phyloP scores from a whole-genome alignment of 169 alveolate genomes.

The Cryptosporidium canis region DNA sequence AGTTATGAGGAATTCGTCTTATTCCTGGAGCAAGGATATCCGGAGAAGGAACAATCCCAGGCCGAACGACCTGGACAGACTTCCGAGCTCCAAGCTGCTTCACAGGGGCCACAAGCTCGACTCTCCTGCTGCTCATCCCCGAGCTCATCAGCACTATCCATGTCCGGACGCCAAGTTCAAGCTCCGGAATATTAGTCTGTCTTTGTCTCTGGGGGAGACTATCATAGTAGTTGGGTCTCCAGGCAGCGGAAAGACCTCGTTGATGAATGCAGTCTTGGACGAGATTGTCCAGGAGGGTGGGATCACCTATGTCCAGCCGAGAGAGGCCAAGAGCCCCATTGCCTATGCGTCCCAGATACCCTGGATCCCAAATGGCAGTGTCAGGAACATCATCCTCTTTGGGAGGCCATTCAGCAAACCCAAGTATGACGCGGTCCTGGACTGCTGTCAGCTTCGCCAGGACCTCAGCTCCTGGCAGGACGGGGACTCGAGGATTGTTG shows the following conservation, averaged over 20 bases:
- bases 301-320: constrained; percentile 47
- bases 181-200: constrained; percentile 4
- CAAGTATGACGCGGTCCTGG: constrained; percentile 76
- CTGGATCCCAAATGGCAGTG: constrained; percentile 82
- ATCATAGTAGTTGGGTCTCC: constrained; percentile 75
- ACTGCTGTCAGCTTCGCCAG: constrained; percentile 75
- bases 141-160: too few species aligned
- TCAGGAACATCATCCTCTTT: constrained; percentile 83
- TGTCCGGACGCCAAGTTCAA: constrained; percentile 3
- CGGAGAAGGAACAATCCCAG: not conserved
- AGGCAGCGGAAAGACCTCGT: constrained; percentile 87
- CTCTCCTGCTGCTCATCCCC: not conserved
- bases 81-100: not conserved
- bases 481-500: constrained; percentile 83
- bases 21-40: constrained; percentile 40
- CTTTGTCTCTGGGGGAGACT: constrained; percentile 55
- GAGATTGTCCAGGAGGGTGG: constrained; percentile 70
- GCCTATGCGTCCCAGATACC: constrained; percentile 84
- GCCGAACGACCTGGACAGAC: not conserved
- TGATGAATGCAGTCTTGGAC: constrained; percentile 80
- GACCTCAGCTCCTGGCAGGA: constrained; percentile 79
- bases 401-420: constrained; percentile 77
- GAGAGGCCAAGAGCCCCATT: constrained; percentile 73
- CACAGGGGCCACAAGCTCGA: not conserved
- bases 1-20: constrained; percentile 32